Evolutionary conservation across 805 yeast species (phyloP), one percentile per base, ranked within the genome.

Genomic region (Wickerhamiella dianesei): DNA sequence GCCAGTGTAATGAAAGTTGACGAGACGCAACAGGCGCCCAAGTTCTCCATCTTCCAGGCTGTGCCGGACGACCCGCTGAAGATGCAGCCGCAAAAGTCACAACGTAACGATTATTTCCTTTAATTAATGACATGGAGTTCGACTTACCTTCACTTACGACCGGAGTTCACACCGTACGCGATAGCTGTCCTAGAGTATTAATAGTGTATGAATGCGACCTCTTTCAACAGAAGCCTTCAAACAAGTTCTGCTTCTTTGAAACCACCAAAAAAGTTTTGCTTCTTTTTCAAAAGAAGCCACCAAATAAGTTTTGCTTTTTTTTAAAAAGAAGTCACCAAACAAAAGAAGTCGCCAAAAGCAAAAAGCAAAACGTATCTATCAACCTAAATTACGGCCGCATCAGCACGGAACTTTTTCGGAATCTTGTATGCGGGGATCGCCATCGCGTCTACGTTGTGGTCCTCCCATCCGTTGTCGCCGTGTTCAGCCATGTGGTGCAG

Each of bases 1-100:
- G 98, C 98, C 25, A 82, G 94, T 72, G 96, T 89, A 16, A 89
- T 89, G 98, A 85, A 87, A 63, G 83, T 92, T 46, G 94, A 81
- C 57, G 41, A 18, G 12, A 95, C 85, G 53, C 80, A 80, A 55
- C 69, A 83, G 56, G 82, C 78, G 53, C 96, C 96, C 9, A 81
- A 83, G 59, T 92, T 92, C 68, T 84, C 85, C 61, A 92, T 92
- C 19, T 92, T 92, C 66, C 80, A 86, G 58, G 97, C 97, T 9
- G 98, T 89, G 41, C 94, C 92, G 51, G 96, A 86, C 62, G 69
- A 64, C 45, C 48, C 50, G 36, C 53, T 58, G 17, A 56, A 63
- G 50, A 53, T 62, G 51, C 60, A 62, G 44, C 68, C 68, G 14
- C 64, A 61, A 50, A 60, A 62, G 50, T 54, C 59, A 37, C 64